Percentiles rank a stretch among this genome's conserved stretches.
Conservation (phyloP, 2,329 filamentous ascomycete species). For the Penicillium sp. region DNA sequence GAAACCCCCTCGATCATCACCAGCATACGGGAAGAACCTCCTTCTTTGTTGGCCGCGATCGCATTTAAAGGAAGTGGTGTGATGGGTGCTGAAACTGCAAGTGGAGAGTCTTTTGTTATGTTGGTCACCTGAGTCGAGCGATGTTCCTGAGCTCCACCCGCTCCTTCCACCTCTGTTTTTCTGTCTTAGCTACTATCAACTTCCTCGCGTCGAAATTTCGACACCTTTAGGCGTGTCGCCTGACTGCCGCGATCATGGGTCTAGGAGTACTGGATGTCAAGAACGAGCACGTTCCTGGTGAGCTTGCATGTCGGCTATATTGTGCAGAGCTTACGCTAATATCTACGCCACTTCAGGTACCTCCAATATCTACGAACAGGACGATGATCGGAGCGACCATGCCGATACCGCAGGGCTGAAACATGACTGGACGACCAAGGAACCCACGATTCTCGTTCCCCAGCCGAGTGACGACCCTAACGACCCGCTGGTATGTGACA, state of each 20-base stretch:
- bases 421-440: conserved; percentile 70
- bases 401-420: conserved; percentile 62
- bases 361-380: conserved; percentile 67
- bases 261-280: conserved; percentile 73
- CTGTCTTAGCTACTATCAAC: neutral
- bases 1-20: neutral
- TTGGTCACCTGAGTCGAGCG: conserved; percentile 12
- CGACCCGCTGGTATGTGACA: conserved; percentile 71
- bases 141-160: conserved; percentile 9
- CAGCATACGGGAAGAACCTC: neutral
- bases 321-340: neutral
- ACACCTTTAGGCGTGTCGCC: neutral
- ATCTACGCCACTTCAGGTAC: conserved; percentile 37
- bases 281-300: conserved; percentile 76
- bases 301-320: conserved; percentile 29
- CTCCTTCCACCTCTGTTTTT: neutral
- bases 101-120: neutral
- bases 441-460: conserved; percentile 81
- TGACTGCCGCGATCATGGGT: conserved; percentile 57
- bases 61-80: conserved; percentile 5
- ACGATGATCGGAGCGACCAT: conserved; percentile 43
- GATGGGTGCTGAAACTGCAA: neutral
- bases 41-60: neutral
- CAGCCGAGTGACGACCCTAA: conserved; percentile 91
- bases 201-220: neutral